These are phyloP conservation scores for Datura wrightii DNA, from an alignment of 257 asterid genomes.

Conservation along the genomic window DNA sequence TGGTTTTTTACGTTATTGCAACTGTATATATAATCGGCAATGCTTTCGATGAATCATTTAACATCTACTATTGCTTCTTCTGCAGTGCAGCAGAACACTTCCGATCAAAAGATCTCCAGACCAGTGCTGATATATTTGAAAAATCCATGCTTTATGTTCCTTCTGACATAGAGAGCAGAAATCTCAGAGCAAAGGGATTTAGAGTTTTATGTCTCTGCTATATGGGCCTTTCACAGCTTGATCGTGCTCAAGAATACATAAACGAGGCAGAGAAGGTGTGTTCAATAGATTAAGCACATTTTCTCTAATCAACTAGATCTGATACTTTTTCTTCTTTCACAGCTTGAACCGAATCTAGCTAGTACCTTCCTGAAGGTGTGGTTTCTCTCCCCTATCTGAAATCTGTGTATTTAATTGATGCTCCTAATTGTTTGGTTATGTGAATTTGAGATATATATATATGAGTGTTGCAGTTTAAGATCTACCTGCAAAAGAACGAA, in stretches of 20 bases:
- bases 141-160: conserved; percentile 86
- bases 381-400: conserved; percentile 38
- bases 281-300: conserved; percentile 29
- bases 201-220: conserved; percentile 90
- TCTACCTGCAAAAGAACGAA: conserved; percentile 78
- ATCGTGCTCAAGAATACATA: conserved; percentile 94
- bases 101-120: conserved; percentile 75
- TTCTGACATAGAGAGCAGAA: conserved; percentile 74
- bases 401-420: background rate
- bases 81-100: conserved; percentile 89
- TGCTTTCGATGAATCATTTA: background rate
- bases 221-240: conserved; percentile 81
- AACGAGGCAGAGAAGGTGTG: conserved; percentile 94
- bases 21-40: background rate
- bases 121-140: conserved; percentile 88
- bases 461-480: conserved; percentile 75
- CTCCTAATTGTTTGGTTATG: conserved; percentile 7
- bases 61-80: conserved; percentile 9
- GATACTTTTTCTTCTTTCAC: conserved; percentile 52
- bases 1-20: background rate
- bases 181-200: conserved; percentile 87
- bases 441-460: conserved; percentile 20
- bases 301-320: conserved; percentile 30
- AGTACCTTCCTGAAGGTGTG: conserved; percentile 90
- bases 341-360: conserved; percentile 92